A percentile compares a stretch with the other conserved stretches of the same genome.
These are phyloP conservation scores for Colletotrichum salicis DNA, from an alignment of 2,329 filamentous ascomycete species.

Conservation along the genomic window DNA sequence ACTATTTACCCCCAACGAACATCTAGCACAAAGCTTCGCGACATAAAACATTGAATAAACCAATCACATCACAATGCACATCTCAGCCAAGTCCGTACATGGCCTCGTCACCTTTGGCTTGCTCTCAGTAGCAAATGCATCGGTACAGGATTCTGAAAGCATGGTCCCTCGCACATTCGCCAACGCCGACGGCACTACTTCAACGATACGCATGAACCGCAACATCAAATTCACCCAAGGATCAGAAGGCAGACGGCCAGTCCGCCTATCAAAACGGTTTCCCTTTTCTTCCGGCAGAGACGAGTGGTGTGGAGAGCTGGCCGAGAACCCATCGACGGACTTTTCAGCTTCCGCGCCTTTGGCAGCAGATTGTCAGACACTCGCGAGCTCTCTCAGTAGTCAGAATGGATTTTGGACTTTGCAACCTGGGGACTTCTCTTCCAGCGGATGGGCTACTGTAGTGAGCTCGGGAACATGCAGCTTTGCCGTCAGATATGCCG, in stretches of 20 bases:
- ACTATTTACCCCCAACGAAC: background rate
- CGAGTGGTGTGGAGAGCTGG: constrained; percentile 35
- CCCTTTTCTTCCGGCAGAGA: constrained; percentile 29
- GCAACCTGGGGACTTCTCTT: constrained; percentile 17
- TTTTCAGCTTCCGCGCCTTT: constrained; percentile 25
- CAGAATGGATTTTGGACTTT: constrained; percentile 30
- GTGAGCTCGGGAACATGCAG: constrained; percentile 28
- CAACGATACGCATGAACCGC: constrained; percentile 11
- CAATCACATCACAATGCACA: background rate
- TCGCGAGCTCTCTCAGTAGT: constrained; percentile 7
- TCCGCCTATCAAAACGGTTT: constrained; percentile 15
- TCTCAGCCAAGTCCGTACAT: background rate
- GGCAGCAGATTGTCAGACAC: constrained; percentile 25
- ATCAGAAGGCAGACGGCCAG: constrained; percentile 9
- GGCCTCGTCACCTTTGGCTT: background rate
- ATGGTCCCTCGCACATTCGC: background rate
- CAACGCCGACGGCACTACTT: background rate
- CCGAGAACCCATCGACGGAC: constrained; percentile 19
- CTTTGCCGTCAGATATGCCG: constrained; percentile 26
- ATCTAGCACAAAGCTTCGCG: background rate
- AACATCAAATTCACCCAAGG: constrained; percentile 13
- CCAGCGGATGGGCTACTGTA: constrained; percentile 31
- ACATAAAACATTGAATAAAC: background rate
- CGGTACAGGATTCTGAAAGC: background rate
- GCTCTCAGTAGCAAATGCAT: background rate